Base-by-base conservation (phyloP, 768 basidiomycete species). In the Xerocomellus amylosporus region DNA sequence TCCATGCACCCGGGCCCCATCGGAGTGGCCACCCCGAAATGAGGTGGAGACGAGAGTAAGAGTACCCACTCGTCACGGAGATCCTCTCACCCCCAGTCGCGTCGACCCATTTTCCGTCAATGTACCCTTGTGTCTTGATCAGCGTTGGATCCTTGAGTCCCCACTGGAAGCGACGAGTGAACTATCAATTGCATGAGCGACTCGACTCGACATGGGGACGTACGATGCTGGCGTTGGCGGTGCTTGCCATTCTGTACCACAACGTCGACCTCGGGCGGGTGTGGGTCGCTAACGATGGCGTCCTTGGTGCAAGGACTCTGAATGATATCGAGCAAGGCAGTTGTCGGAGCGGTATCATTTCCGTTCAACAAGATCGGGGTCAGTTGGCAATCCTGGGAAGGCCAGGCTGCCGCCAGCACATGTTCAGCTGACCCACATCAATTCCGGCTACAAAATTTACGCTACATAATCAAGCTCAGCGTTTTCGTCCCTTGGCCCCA, bases 101-200 rank as follows among this genome's bases (percentile, higher is more conserved):
- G 58, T 89, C 84, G 3, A 91, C 75, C 89, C 92, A 93, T 70
- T 93, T 82, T 0, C 94, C 95, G 64, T 86, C 82, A 67, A 98
- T 89, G 55, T 86, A 80, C 0, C 80, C 90, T 72, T 92, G 84
- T 26, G 82, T 81, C 61, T 84, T 87, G 65, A 95, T 75, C 53
- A 98, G 71, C 6, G 80, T 78, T 0, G 85, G 67, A 64, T 98
- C 94, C 64, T 86, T 88, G 56, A 98, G 77, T 34, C 84, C 86
- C 70, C 86, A 85, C 86, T 88, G 31, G 34, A 45, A 55, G 24
- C 1, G 28, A 39, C 31, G 28, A 30, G 51, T 49, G 49, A 48
- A 45, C 19, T 8, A 13, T 46, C 19, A 43, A 43, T 12, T 19
- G 19, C 40, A 15, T 45, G 22, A 38, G 9, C 38, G 15, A 42